Base-by-base conservation (phyloP, 805 yeast genomes). In the Wickerhamiella australiensis region DNA sequence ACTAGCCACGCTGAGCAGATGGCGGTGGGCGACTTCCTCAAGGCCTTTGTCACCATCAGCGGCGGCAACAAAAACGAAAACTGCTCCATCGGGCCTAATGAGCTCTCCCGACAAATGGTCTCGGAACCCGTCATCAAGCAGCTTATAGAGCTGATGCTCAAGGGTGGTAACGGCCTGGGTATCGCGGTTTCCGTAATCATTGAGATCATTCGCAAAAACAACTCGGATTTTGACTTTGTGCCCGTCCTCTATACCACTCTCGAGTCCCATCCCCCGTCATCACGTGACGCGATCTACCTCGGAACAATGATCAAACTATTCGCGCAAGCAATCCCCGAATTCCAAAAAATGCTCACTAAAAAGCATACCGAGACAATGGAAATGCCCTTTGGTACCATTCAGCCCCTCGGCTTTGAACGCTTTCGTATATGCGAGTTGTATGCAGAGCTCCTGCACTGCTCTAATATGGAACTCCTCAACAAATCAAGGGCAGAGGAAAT, bases 151-250 rank as follows among this genome's bases (percentile, higher is more conserved):
- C 78, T 84, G 54, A 92, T 92, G 84, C 74, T 90, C 50, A 59
- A 70, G 52, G 72, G 72, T 21, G 94, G 95, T 43, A 80, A 88
- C 29, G 94, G 96, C 1, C 73, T 92, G 55, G 82, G 92, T 33
- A 90, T 88, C 58, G 94, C 95, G 59, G 98, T 92, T 27, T 94
- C 96, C 5, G 86, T 92, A 22, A 78, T 92, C 29, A 90, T 92
- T 57, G 98, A 92, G 66, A 76, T 92, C 38, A 92, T 92, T 51
- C 76, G 98, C 60, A 92, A 92, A 63, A 92, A 92, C 63, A 92
- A 92, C 61, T 85, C 96, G 0, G 98, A 92, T 64, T 92, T 92
- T 65, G 98, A 92, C 66, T 73, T 78, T 44, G 82, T 85, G 44
- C 94, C 94, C 52, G 94, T 94, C 20, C 68, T 84, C 57, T 81